Evolutionary conservation across 371 early-diverging fungal species (phyloP), one percentile per base, ranked within the genome.

Genomic region (Syncephalastrum monosporum): DNA sequence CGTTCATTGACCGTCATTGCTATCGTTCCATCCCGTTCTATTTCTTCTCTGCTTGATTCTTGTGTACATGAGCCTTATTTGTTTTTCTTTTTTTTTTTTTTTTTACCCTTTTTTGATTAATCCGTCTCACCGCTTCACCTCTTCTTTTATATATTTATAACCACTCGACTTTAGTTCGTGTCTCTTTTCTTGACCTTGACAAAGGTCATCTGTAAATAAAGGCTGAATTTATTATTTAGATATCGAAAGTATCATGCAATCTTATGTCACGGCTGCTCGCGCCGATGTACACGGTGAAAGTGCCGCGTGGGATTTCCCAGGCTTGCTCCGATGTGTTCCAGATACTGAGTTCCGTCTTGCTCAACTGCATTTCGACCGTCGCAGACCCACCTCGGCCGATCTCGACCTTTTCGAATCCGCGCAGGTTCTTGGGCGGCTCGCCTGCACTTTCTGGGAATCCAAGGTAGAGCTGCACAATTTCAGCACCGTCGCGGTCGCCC

Each of bases 401-500:
- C 33, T 44, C 64, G 3, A 75, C 68, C 44, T 67, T 69, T 45
- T 74, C 69, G 27, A 83, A 82, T 2, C 71, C 79, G 38, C 74
- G 69, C 5, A 81, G 63, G n/a, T 71, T 45, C 56, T 79, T 73
- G 17, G 70, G 70, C 15, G 81, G 79, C 42, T 72, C 72, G 14
- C 56, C 59, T 12, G 66, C 66, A 13, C 45, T n/a, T 44, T 61
- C 50, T 5, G 83, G 83, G 60, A 72, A 77, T 6, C 57, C 53
- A 19, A 82, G 45, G 47, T 82, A 79, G 13, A 74, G 57, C 57
- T 82, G 82, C 5, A 64, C 67, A 10, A 85, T 77, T 59, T 83
- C 82, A 43, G 77, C 64, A 33, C 85, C 85, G 50, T 45, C 72
- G 24, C 56, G 27, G 5, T 56, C 27, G 42, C 85, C 83, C 38